Evolutionary conservation across 306 rosid species (phyloP).

Genomic region (Quercus glauca): DNA sequence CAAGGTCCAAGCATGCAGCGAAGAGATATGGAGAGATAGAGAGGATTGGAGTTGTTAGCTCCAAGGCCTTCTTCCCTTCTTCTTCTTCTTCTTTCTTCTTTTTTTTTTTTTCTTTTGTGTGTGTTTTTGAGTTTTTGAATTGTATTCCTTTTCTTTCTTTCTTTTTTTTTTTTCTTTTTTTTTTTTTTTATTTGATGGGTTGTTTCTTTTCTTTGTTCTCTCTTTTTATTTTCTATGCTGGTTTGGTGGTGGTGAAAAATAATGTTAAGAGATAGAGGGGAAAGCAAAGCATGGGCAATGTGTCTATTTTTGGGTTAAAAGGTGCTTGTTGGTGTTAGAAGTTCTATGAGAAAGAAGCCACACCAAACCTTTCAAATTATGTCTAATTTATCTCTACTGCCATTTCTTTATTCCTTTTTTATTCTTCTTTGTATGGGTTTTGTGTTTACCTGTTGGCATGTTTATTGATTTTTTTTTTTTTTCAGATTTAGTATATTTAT

Average conservation of each 20-base stretch:
- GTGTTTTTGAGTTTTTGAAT: not conserved
- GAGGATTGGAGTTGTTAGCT: constrained; percentile 4
- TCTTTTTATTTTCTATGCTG: not conserved
- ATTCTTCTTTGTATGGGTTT: too few relatives aligned
- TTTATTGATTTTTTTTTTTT: too few relatives aligned
- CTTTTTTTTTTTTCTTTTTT: not conserved
- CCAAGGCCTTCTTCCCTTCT: constrained; percentile 1
- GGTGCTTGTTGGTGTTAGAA: not conserved
- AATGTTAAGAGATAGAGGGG: too few relatives aligned
- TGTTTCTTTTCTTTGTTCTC: not conserved
- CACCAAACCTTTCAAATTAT: not conserved
- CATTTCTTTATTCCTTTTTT: not conserved
- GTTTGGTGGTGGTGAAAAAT: not conserved
- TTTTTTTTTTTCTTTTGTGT: not conserved
- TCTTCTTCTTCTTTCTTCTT: not conserved
- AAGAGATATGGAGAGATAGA: not conserved
- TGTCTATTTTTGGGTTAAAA: not conserved
- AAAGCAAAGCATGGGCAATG: not conserved
- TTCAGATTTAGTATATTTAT: too few relatives aligned
- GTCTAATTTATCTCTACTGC: not conserved
- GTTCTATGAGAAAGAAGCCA: not conserved
- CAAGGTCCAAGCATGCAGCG: constrained; percentile 16
- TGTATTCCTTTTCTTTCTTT: not conserved
- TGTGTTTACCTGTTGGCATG: too few relatives aligned
- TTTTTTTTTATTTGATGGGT: not conserved